phyloP scores from a whole-genome alignment of 495 filamentous ascomycete genomes.

The Hypoxylon crocopeplum region DNA sequence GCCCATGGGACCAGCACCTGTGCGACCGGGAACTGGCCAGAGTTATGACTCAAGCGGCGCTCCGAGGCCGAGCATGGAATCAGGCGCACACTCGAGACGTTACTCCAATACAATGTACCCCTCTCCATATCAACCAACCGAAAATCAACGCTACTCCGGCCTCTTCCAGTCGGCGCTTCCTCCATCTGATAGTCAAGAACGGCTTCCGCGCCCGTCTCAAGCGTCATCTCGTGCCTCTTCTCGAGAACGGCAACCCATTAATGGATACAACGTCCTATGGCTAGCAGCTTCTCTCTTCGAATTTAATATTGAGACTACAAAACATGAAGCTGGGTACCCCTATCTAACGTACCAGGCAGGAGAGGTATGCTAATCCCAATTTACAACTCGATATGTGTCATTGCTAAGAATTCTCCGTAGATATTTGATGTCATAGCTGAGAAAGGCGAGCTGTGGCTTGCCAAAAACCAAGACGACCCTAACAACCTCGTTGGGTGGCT shows the following conservation, averaged over 20 bases:
- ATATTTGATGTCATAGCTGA: slow-evolving; percentile 91
- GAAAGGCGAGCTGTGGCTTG: slow-evolving; percentile 97
- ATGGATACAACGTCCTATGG: slow-evolving; percentile 70
- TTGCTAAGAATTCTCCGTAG: slow-evolving; percentile 40
- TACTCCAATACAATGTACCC: slow-evolving; percentile 57
- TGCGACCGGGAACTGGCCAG: slow-evolving; percentile 58
- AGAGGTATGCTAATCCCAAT: slow-evolving; percentile 61
- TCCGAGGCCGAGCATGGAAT: slow-evolving; percentile 54
- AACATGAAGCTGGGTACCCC: slow-evolving; percentile 91
- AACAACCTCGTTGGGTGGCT: slow-evolving; percentile 88
- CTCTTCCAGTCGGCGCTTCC: slow-evolving; percentile 88
- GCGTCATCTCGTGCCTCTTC: slow-evolving; percentile 59
- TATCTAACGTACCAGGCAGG: slow-evolving; percentile 95
- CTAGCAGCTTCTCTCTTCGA: slow-evolving; percentile 93
- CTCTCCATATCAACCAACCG: slow-evolving; percentile 46
- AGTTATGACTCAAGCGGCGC: slow-evolving; percentile 55
- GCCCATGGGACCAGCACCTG: slow-evolving; percentile 35
- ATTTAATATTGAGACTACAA: slow-evolving; percentile 92
- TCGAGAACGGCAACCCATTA: slow-evolving; percentile 50
- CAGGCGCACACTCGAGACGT: slow-evolving; percentile 45
- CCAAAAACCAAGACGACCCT: slow-evolving; percentile 92
- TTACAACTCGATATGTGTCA: background rate
- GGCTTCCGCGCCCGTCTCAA: slow-evolving; percentile 50
- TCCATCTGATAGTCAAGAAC: slow-evolving; percentile 67
- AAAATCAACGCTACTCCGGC: slow-evolving; percentile 63